These are phyloP conservation scores for Suillus subaureus DNA, from an alignment of 768 basidiomycete species.

Conservation along the genomic window DNA sequence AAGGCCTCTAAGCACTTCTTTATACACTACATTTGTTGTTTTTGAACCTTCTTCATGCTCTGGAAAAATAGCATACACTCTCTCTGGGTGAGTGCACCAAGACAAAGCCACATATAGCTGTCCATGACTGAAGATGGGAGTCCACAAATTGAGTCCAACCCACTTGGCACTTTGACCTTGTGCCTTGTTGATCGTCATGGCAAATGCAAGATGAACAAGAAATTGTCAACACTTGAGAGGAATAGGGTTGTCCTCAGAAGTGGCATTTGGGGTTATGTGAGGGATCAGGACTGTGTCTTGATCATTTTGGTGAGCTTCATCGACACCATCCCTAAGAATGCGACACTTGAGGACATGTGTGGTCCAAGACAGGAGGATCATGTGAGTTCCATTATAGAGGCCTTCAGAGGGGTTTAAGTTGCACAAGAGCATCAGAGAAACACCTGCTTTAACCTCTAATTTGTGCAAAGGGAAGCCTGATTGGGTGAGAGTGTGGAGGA, in stretches of 20 bases:
- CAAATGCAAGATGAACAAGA: constrained; percentile 38
- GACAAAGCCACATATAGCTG: constrained; percentile 41
- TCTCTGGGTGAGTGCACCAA: constrained; percentile 23
- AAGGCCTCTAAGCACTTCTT: too few relatives aligned
- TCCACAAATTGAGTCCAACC: constrained; percentile 35
- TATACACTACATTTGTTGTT: too few relatives aligned
- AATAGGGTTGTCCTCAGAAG: constrained; percentile 23
- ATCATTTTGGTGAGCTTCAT: constrained; percentile 15
- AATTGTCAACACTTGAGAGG: constrained; percentile 29
- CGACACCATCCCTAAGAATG: constrained; percentile 27
- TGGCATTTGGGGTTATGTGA: constrained; percentile 24
- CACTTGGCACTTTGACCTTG: constrained; percentile 38
- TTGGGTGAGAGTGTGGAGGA: constrained; percentile 39
- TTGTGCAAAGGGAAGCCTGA: constrained; percentile 42
- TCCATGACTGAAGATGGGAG: constrained; percentile 36
- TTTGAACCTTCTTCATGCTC: too few relatives aligned
- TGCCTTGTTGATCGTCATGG: constrained; percentile 42
- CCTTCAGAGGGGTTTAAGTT: constrained; percentile 43
- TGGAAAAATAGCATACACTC: too few relatives aligned
- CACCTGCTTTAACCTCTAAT: constrained; percentile 35
- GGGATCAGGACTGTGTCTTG: constrained; percentile 31
- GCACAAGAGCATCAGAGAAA: constrained; percentile 43
- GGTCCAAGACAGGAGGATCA: constrained; percentile 20
- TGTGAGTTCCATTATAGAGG: constrained; percentile 41
- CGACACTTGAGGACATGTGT: constrained; percentile 25